Percentiles rank a stretch among this genome's conserved stretches.
phyloP scores from a whole-genome alignment of 2,329 filamentous ascomycete species.

The Podosphaera fusca region DNA sequence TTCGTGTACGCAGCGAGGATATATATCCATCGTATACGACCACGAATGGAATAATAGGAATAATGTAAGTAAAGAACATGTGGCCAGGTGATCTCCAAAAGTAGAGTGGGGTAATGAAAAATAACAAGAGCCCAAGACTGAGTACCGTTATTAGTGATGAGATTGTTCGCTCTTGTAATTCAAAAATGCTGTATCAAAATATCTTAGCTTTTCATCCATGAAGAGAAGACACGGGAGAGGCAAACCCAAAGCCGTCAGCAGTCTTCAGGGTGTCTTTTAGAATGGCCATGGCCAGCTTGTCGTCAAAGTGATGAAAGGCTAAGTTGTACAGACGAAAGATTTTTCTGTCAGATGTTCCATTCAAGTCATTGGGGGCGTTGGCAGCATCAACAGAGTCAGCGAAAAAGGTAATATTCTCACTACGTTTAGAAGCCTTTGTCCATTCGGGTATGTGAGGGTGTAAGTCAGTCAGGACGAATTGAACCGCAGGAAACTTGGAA shows the following conservation, averaged over 20 bases:
- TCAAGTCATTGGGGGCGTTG: constrained; percentile 28
- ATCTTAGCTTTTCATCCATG: background rate
- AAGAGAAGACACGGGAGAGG: background rate
- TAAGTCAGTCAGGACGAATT: constrained; percentile 43
- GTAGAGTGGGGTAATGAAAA: constrained; percentile 29
- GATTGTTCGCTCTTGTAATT: constrained; percentile 44
- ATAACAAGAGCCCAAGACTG: constrained; percentile 27
- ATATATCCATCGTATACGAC: constrained; percentile 46
- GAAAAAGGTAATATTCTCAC: constrained; percentile 35
- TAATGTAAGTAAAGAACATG: constrained; percentile 39
- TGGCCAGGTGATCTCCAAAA: constrained; percentile 17
- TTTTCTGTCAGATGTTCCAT: constrained; percentile 21
- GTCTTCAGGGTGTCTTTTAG: constrained; percentile 40
- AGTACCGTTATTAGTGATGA: constrained; percentile 29
- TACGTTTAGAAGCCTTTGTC: constrained; percentile 27
- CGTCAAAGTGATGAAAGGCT: constrained; percentile 56
- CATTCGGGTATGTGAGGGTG: constrained; percentile 40
- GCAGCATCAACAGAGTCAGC: constrained; percentile 40
- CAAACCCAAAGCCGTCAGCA: constrained; percentile 37
- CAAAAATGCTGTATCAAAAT: constrained; percentile 30
- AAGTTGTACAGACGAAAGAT: constrained; percentile 51
- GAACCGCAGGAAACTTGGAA: constrained; percentile 17
- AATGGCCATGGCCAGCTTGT: constrained; percentile 34
- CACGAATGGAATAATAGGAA: constrained; percentile 45
- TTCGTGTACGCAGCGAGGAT: constrained; percentile 43